Base-by-base conservation (phyloP, 768 basidiomycete genomes). In the Lentinula edodes region DNA sequence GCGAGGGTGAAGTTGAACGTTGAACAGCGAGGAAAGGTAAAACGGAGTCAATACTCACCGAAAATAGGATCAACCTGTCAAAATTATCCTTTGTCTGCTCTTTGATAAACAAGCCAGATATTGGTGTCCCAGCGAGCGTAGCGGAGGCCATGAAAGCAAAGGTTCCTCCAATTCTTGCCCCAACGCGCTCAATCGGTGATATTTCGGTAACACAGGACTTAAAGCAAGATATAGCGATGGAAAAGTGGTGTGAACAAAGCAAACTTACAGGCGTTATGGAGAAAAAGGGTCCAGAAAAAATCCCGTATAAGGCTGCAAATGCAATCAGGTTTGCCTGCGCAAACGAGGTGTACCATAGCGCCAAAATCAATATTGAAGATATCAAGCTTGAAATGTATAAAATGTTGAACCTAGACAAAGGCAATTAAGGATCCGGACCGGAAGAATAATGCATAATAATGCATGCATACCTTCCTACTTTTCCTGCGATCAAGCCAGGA, bases 201-300 rank as follows among this genome's bases (percentile, higher is more conserved):
- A 71, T 69, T 45, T 63, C 60, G 13, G 62, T 64, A 2, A 68
- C 62, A 60, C 68, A 69, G 1, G 69, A 50, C 67, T 70, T 2
- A 3, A 28, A 54, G 18, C n/a, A 7, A 15, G 38, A 6, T 18
- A 16, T 5, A 12, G 16, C 20, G 13, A 10, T 13, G 34, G 12
- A 6, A 15, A n/a, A 36, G 48, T 6, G 15, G 61, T 28, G 3
- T 28, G 28, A 28, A 28, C 28, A 28, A 28, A 28, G 28, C 3
- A 2, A 28, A 28, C 66, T 28, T 36, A 68, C 69, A 3, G 69
- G 59, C 12, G 66, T 12, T 0, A 71, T 42, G 5, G 69, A 62
- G 63, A 71, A 69, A 55, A 69, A 67, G 23, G 70, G 69, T 5
- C 70, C 70, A 8, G 68, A 67, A 18, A 63, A 58, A 50, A 70